Evolutionary conservation across 139 green algal species (phyloP), one percentile per base, ranked within the genome.

Genomic region (Deuterostichococcus epilithicus): DNA sequence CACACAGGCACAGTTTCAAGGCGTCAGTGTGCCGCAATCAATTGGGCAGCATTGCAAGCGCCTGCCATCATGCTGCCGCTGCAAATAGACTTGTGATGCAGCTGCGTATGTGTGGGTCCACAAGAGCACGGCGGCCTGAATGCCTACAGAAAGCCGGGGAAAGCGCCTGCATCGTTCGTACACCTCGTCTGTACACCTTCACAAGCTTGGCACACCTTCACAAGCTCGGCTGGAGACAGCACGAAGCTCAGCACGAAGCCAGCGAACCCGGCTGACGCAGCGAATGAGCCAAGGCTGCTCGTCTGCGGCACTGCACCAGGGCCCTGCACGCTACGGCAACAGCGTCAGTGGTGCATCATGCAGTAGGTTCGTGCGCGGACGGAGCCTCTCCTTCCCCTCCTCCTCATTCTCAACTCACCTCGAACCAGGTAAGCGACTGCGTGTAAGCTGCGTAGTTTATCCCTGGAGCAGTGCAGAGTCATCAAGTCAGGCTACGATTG

Each of bases 181-280:
- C n/a, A n/a, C n/a, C n/a, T n/a, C n/a, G n/a, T n/a, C n/a, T n/a
- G n/a, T n/a, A n/a, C n/a, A n/a, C n/a, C n/a, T 52, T 8, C 42
- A 52, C 8, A 52, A 8, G 25, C 15, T 5, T 5, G 26, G 34
- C 77, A 37, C 34, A 87, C 86, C 82, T 96, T 96, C 65, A 96
- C 42, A 0, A 96, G 83, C 84, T 96, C 91, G 35, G 86, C 86
- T 0, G 91, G 91, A 3, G 75, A 85, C 15, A 96, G 82, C 25
- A 96, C 77, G 34, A 85, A 72, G 38, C 80, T 89, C 6, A 96
- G 80, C 1, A 88, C 78, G 23, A 90, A 66, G 5, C 89, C 91
- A 13, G 88, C 87, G 4, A 81, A 60, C 5, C 81, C 91, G 1
- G 81, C 90, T 68, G 91, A 82, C 20, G 84, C n/a, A 23, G 85